Evolutionary conservation across 116 monocot species (phyloP), one percentile per base, ranked within the genome.

Genomic region (Papilionanthe hybrid): DNA sequence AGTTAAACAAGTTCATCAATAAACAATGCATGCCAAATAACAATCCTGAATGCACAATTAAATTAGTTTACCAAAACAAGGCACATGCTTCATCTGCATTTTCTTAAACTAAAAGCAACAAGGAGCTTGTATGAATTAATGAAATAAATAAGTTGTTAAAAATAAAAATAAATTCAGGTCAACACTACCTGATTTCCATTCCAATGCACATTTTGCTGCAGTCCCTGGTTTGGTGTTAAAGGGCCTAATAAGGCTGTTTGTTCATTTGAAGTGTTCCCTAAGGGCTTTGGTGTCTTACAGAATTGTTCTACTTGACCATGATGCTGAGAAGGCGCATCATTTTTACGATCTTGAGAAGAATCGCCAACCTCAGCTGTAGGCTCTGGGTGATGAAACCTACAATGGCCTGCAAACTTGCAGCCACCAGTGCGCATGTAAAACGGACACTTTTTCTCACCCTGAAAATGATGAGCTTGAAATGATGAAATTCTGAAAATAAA

Each of bases 351-450:
- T 63, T 63, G n/a, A 23, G 23, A 23, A 23, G 23, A 22, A 7
- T 63, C 63, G 7, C 25, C 63, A 23, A 63, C 75, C 27, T 53
- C 75, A 55, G 79, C 81, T 50, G 76, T 83, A 75, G 86, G 89
- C 77, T 93, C 83, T 79, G 91, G 93, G 88, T 93, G 93, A 81
- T 91, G 87, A 82, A 75, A 88, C 79, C 77, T 78, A 81, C 91
- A 91, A 37, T 79, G 82, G 58, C 55, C 81, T 48, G 83, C 79
- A 72, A 76, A 89, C 72, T 83, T 86, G 79, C 93, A 93, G 22
- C 76, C 78, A 63, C 91, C 89, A 79, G 78, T 86, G 28, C 80
- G 81, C 91, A 89, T 91, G 80, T 91, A 93, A 76, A 81, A 81
- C 0, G 79, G 82, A 47, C 91, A 91, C 55, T 85, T 85, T 75